These are phyloP conservation scores for Alternaria postmessia DNA, from an alignment of 2,329 filamentous ascomycete species.

Conservation along the genomic window DNA sequence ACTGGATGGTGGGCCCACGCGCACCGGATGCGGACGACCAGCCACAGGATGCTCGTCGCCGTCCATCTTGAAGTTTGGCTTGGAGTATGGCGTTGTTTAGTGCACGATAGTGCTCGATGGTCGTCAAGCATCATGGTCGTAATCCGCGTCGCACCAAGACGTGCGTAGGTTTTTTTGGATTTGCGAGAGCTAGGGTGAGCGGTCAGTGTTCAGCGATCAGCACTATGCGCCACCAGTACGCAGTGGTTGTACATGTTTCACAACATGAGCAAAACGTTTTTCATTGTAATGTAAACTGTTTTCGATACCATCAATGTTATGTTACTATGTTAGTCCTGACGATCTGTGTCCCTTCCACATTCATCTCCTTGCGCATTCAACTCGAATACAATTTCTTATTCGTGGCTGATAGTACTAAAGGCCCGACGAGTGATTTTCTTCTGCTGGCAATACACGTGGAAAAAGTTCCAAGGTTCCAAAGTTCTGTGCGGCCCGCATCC, in stretches of 20 bases:
- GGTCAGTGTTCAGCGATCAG: slow-evolving; percentile 20
- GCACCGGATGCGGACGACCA: slow-evolving; percentile 61
- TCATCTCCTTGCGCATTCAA: neutral
- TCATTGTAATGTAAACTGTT: neutral
- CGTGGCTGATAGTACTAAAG: neutral
- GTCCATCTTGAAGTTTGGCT: slow-evolving; percentile 27
- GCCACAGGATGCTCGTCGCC: slow-evolving; percentile 30
- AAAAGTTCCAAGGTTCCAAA: neutral
- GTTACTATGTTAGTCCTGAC: neutral
- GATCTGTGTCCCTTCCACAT: neutral
- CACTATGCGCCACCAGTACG: slow-evolving; percentile 15
- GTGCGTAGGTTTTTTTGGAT: slow-evolving; percentile 17
- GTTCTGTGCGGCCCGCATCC: neutral
- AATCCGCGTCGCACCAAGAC: slow-evolving; percentile 14
- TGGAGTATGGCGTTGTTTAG: slow-evolving; percentile 35
- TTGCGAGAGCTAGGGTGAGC: slow-evolving; percentile 24
- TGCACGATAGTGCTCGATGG: slow-evolving; percentile 24
- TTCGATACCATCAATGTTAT: neutral
- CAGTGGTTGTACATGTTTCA: slow-evolving; percentile 7
- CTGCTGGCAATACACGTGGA: neutral
- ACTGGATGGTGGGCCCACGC: slow-evolving; percentile 95
- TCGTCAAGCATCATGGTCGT: slow-evolving; percentile 13
- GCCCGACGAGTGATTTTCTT: neutral
- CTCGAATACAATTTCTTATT: neutral
- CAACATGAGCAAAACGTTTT: neutral